A percentile compares a stretch with the other conserved stretches of the same genome.
phyloP scores from a whole-genome alignment of 805 yeast species.

The Debaryomyces prosopidis region DNA sequence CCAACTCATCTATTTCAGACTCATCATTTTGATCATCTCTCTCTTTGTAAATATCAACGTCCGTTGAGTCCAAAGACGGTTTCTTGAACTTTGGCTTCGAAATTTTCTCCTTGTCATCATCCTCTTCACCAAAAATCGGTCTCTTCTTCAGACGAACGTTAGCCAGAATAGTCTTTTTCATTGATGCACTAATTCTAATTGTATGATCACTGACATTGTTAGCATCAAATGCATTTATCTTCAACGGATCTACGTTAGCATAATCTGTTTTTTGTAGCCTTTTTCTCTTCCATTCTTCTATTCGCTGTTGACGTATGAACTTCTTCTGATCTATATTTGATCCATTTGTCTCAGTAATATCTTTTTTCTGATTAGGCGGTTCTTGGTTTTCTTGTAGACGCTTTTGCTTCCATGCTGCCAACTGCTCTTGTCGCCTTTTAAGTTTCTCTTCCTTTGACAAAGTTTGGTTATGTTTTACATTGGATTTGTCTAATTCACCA shows the following conservation, averaged over 20 bases:
- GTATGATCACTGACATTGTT: neutral
- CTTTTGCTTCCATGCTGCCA: constrained; percentile 62
- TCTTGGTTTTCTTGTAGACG: constrained; percentile 35
- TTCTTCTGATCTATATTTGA: constrained; percentile 13
- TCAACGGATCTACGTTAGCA: constrained; percentile 1
- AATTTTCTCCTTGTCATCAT: constrained; percentile 17
- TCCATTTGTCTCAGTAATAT: neutral
- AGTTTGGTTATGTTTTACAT: constrained; percentile 8
- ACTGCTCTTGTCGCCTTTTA: constrained; percentile 47
- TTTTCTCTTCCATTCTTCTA: constrained; percentile 56
- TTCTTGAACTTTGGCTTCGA: constrained; percentile 8
- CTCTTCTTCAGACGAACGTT: constrained; percentile 5
- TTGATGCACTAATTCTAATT: neutral
- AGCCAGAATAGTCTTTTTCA: neutral
- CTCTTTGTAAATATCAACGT: neutral
- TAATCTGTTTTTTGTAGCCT: constrained; percentile 6
- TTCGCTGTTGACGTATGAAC: constrained; percentile 34
- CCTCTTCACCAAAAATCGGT: constrained; percentile 13
- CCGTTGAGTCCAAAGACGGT: neutral
- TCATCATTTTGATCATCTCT: neutral
- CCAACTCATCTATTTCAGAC: constrained; percentile 24
- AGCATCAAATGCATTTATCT: neutral
- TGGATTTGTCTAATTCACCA: constrained; percentile 4
- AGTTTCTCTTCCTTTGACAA: constrained; percentile 34
- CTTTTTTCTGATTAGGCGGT: neutral